Conservation (phyloP, 2,329 filamentous ascomycete genomes). For the Macrophomina pseudophaseolina region DNA sequence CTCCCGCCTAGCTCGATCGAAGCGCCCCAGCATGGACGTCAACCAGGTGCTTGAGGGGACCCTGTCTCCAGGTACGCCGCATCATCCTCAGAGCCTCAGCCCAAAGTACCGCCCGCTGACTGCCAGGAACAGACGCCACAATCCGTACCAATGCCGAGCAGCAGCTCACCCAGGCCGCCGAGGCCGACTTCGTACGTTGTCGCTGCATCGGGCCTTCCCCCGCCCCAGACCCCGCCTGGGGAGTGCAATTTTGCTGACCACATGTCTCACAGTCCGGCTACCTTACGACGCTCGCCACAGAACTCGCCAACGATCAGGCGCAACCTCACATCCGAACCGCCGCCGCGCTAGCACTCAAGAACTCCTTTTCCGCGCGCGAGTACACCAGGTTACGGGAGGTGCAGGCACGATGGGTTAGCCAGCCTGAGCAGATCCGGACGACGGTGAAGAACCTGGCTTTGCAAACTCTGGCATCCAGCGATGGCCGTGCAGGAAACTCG, state of each 20-base stretch:
- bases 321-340: conserved; percentile 86
- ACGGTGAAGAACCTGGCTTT: conserved; percentile 90
- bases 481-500: conserved; percentile 82
- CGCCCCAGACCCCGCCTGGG: conserved; percentile 24
- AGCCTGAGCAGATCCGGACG: conserved; percentile 82
- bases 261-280: conserved; percentile 74
- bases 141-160: conserved; percentile 91
- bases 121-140: conserved; percentile 72
- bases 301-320: conserved; percentile 88
- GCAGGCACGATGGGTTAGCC: conserved; percentile 89
- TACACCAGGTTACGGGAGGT: conserved; percentile 84
- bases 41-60: conserved; percentile 97
- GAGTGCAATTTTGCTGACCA: conserved; percentile 26
- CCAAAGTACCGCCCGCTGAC: conserved; percentile 39
- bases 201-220: conserved; percentile 38
- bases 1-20: conserved; percentile 29
- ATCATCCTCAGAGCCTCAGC: conserved; percentile 1
- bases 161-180: conserved; percentile 89
- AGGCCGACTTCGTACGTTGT: conserved; percentile 87
- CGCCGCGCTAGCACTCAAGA: conserved; percentile 95
- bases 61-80: conserved; percentile 79
- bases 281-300: conserved; percentile 87
- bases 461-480: conserved; percentile 79
- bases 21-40: conserved; percentile 80
- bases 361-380: conserved; percentile 95